phyloP scores from a whole-genome alignment of 2,329 filamentous ascomycete genomes.

The Diaporthe sp. region DNA sequence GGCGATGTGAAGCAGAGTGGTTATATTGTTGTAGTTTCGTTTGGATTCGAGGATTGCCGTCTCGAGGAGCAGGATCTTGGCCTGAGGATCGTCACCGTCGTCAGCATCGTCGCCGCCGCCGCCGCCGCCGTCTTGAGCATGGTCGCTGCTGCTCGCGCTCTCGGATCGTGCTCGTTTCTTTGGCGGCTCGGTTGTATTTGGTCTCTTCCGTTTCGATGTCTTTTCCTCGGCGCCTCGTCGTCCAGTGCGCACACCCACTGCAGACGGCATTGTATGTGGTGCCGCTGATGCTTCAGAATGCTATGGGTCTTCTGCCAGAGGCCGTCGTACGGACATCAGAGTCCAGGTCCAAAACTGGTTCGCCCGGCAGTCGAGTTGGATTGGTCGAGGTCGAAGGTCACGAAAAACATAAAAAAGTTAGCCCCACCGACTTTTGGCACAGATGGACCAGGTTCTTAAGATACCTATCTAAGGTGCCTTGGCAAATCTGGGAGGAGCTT shows the following conservation, averaged over 20 bases:
- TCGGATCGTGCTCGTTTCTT: constrained; percentile 66
- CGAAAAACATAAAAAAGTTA: background rate
- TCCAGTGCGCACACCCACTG: constrained; percentile 42
- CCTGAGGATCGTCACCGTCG: constrained; percentile 65
- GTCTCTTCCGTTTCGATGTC: constrained; percentile 66
- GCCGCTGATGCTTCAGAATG: background rate
- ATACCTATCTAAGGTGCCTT: background rate
- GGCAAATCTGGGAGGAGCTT: no score
- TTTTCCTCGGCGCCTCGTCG: background rate
- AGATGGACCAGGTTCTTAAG: background rate
- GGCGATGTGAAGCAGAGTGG: constrained; percentile 74
- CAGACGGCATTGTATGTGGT: constrained; percentile 47
- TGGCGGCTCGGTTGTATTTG: constrained; percentile 55
- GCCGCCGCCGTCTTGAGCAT: constrained; percentile 54
- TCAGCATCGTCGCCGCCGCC: constrained; percentile 56
- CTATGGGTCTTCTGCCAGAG: background rate
- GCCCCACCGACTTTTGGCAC: background rate
- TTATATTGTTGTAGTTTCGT: constrained; percentile 93
- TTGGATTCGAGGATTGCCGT: constrained; percentile 85
- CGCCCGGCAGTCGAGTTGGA: background rate
- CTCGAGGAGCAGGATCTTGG: constrained; percentile 81
- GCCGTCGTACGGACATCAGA: background rate
- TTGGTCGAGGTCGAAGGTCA: background rate
- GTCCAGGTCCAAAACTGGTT: background rate
- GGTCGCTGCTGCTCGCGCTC: constrained; percentile 49